Evolutionary conservation across 2,329 filamentous ascomycete genomes (phyloP).

Genomic region (Xylaria polymorpha): DNA sequence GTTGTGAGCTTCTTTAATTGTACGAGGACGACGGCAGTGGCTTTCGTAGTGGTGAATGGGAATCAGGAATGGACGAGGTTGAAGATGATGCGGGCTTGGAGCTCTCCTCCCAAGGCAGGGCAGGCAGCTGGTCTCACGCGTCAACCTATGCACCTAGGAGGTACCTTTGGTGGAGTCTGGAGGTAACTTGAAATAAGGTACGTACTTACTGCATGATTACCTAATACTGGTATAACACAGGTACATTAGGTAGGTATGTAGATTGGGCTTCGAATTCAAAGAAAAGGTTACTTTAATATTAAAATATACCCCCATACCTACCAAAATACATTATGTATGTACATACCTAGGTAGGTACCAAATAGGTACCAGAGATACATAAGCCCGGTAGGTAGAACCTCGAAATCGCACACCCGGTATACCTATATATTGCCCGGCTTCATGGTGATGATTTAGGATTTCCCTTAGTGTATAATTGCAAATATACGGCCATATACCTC

Average conservation of each 20-base stretch:
- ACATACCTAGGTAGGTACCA: too few relatives aligned
- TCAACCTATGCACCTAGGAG: constrained; percentile 37
- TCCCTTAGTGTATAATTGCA: not conserved
- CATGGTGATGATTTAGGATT: too few relatives aligned
- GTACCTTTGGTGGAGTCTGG: not conserved
- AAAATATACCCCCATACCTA: too few relatives aligned
- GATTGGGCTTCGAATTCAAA: too few relatives aligned
- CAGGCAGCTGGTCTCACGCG: constrained; percentile 51
- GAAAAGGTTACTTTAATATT: too few relatives aligned
- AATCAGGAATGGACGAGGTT: constrained; percentile 19
- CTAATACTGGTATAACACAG: too few relatives aligned
- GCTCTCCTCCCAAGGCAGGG: constrained; percentile 26
- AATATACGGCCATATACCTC: not conserved
- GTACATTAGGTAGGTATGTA: too few relatives aligned
- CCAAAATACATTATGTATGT: too few relatives aligned
- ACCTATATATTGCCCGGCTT: too few relatives aligned
- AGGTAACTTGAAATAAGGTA: not conserved
- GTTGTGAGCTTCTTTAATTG: constrained; percentile 11
- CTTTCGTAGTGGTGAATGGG: constrained; percentile 36
- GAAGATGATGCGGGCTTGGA: constrained; percentile 31
- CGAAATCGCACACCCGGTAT: too few relatives aligned
- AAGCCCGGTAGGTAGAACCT: too few relatives aligned
- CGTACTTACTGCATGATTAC: not conserved
- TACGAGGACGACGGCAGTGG: constrained; percentile 5
- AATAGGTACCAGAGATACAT: too few relatives aligned